Percentiles rank a stretch among this genome's conserved stretches.
Conservation (phyloP, 768 basidiomycete species). For the Calocera cornea region DNA sequence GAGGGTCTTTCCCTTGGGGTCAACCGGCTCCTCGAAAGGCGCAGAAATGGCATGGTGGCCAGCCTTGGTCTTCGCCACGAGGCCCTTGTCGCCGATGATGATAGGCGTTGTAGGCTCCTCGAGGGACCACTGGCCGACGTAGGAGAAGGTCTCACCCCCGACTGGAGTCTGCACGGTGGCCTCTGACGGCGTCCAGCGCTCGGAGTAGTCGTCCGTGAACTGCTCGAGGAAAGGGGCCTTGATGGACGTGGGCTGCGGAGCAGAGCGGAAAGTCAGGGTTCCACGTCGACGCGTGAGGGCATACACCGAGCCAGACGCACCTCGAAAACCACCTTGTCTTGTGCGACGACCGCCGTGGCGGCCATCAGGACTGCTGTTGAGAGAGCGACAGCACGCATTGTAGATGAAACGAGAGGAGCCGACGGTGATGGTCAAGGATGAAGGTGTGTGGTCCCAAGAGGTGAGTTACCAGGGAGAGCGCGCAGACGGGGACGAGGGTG, state of each 20-base stretch:
- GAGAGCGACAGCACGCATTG: constrained; percentile 80
- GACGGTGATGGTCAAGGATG: constrained; percentile 22
- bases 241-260: constrained; percentile 51
- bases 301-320: neutral
- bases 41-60: constrained; percentile 98
- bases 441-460: constrained; percentile 27
- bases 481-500: constrained; percentile 33
- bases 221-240: constrained; percentile 91
- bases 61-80: constrained; percentile 93
- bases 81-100: constrained; percentile 74
- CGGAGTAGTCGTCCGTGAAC: constrained; percentile 79
- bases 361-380: constrained; percentile 55
- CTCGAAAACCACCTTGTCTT: constrained; percentile 12
- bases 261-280: constrained; percentile 6
- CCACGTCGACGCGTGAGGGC: constrained; percentile 3
- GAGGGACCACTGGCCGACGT: constrained; percentile 94
- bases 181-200: constrained; percentile 91
- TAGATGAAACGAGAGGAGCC: constrained; percentile 27
- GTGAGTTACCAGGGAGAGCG: constrained; percentile 23
- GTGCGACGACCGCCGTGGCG: constrained; percentile 37
- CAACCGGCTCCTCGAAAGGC: constrained; percentile 61
- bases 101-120: constrained; percentile 68
- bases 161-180: constrained; percentile 97
- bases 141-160: constrained; percentile 90
- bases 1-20: constrained; percentile 71